These are phyloP conservation scores for Ceratobasidium sp. DNA, from an alignment of 1,284 basidiomycete genomes.

Conservation along the genomic window DNA sequence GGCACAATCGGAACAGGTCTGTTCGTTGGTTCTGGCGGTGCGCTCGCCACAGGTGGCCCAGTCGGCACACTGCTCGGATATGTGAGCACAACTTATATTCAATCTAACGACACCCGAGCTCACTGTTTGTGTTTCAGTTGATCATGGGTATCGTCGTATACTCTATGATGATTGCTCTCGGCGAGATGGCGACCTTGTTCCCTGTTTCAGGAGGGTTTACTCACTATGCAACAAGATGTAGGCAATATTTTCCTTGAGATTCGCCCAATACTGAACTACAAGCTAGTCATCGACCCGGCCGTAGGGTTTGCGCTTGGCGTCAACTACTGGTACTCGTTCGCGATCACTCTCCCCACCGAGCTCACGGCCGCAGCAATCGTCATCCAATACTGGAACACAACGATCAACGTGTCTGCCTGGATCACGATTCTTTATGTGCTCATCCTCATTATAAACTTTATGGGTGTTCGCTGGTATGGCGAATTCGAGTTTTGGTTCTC, in stretches of 20 bases:
- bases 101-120: constrained; percentile 30
- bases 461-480: constrained; percentile 50
- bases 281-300: constrained; percentile 52
- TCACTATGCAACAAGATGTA: constrained; percentile 33
- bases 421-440: constrained; percentile 59
- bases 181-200: constrained; percentile 54
- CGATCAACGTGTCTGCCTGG: constrained; percentile 50
- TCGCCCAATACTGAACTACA: neutral
- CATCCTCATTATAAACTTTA: constrained; percentile 49
- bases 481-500: constrained; percentile 64
- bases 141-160: constrained; percentile 49
- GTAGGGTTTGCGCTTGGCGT: constrained; percentile 62
- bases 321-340: constrained; percentile 59
- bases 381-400: constrained; percentile 47
- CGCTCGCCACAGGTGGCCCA: constrained; percentile 55
- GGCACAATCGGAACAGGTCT: constrained; percentile 59
- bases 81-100: constrained; percentile 47
- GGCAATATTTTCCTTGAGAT: constrained; percentile 3
- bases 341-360: constrained; percentile 47
- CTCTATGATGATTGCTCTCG: constrained; percentile 51
- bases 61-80: constrained; percentile 52
- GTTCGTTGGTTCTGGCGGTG: constrained; percentile 55
- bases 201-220: constrained; percentile 54
- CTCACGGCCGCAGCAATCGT: constrained; percentile 52
- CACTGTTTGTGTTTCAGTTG: neutral